phyloP scores from a whole-genome alignment of 2,329 filamentous ascomycete species.

The Botryotinia globosa region DNA sequence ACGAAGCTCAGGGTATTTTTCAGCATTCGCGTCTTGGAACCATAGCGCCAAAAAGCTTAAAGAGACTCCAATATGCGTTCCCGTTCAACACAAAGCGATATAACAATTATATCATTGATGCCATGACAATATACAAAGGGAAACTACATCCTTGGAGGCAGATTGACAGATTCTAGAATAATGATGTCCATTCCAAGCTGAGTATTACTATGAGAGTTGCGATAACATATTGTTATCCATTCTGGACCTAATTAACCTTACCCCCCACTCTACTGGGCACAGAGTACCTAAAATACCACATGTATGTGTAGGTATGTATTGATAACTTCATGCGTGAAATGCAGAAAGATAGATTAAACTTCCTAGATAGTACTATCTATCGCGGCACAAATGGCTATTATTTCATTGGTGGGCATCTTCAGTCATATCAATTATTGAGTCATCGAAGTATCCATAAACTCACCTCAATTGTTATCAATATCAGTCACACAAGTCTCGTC shows the following conservation, averaged over 20 bases:
- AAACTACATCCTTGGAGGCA: background rate
- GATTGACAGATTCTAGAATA: background rate
- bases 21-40: background rate
- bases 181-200: too few relatives aligned
- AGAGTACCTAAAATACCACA: background rate
- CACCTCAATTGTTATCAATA: background rate
- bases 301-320: too few relatives aligned
- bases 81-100: background rate
- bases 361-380: background rate
- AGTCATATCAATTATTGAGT: conserved; percentile 4
- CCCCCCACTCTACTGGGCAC: background rate
- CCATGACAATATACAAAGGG: background rate
- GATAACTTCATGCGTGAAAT: background rate
- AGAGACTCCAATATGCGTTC: background rate
- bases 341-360: background rate
- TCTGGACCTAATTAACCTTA: background rate
- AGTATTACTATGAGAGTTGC: background rate
- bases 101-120: background rate
- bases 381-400: background rate
- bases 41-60: too few relatives aligned
- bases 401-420: background rate
- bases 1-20: background rate
- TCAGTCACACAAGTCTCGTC: background rate
- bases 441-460: background rate
- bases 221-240: background rate